Percentiles rank a stretch among this genome's conserved stretches.
Evolutionary conservation across 495 filamentous ascomycete species (phyloP).

Genomic region (Choiromyces venosus): DNA sequence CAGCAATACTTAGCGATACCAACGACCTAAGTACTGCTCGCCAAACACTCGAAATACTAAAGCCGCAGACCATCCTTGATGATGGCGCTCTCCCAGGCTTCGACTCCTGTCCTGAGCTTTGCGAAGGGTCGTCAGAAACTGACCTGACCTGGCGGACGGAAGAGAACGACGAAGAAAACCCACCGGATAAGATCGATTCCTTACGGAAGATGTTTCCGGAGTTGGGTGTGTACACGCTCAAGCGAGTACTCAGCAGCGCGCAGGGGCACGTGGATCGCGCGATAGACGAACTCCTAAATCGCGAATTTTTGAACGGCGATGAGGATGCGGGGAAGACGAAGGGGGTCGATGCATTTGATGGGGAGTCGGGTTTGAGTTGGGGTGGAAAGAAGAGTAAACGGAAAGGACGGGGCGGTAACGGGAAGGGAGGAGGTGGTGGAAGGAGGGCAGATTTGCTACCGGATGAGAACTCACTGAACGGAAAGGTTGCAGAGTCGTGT

Average conservation of each 20-base stretch:
- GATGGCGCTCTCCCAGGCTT: constrained; percentile 15
- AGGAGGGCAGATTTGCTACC: constrained; percentile 11
- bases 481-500: constrained; percentile 44
- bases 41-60: constrained; percentile 21
- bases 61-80: constrained; percentile 26
- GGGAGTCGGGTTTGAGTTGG: constrained; percentile 44
- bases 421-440: constrained; percentile 12
- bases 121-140: constrained; percentile 11
- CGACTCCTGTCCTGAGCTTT: constrained; percentile 28
- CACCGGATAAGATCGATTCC: constrained; percentile 49
- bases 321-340: constrained; percentile 52
- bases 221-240: constrained; percentile 58
- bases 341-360: constrained; percentile 73
- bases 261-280: constrained; percentile 59
- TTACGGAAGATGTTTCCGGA: constrained; percentile 66
- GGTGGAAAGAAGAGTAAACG: constrained; percentile 47
- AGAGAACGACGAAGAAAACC: constrained; percentile 24
- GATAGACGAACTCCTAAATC: constrained; percentile 75
- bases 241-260: constrained; percentile 59
- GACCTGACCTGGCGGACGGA: constrained; percentile 35
- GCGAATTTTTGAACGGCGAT: constrained; percentile 62
- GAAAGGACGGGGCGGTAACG: constrained; percentile 46
- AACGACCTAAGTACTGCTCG: constrained; percentile 6
- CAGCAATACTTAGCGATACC: constrained; percentile 38
- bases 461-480: constrained; percentile 17